phyloP scores from a whole-genome alignment of 202 grass and related monocot species.

The Zoysia matrella region DNA sequence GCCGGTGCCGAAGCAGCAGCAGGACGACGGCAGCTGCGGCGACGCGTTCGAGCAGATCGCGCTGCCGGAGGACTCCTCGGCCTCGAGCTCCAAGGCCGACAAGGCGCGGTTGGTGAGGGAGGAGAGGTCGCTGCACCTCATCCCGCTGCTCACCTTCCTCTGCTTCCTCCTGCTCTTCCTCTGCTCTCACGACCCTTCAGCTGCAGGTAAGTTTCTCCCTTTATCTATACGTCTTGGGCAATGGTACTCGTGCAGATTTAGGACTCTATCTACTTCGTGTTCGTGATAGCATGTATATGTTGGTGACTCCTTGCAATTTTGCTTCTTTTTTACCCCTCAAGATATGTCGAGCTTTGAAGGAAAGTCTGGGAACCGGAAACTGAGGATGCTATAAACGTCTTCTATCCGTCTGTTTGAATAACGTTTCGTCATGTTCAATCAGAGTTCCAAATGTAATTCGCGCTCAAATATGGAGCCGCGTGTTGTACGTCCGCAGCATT shows the following conservation, averaged over 20 bases:
- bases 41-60: slow-evolving; percentile 34
- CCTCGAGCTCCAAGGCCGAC: slow-evolving; percentile 44
- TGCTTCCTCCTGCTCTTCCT: slow-evolving; percentile 90
- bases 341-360: slow-evolving; percentile 28
- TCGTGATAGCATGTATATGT: no score
- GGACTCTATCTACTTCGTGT: neutral
- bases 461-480: slow-evolving; percentile 6
- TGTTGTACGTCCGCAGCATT: slow-evolving; percentile 17
- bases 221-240: no score
- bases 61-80: slow-evolving; percentile 44
- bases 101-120: slow-evolving; percentile 49
- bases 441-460: no score
- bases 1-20: neutral
- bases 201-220: slow-evolving; percentile 34
- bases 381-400: slow-evolving; percentile 31
- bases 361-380: slow-evolving; percentile 46
- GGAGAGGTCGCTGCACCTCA: slow-evolving; percentile 75
- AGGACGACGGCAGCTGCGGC: no score
- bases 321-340: neutral
- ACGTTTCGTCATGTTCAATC: neutral
- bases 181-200: slow-evolving; percentile 68
- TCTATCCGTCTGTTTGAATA: neutral
- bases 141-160: slow-evolving; percentile 87
- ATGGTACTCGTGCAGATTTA: neutral
- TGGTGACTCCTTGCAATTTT: no score